Conservation (phyloP, 371 early-diverging fungal genomes). For the Zychaea mexicana region DNA sequence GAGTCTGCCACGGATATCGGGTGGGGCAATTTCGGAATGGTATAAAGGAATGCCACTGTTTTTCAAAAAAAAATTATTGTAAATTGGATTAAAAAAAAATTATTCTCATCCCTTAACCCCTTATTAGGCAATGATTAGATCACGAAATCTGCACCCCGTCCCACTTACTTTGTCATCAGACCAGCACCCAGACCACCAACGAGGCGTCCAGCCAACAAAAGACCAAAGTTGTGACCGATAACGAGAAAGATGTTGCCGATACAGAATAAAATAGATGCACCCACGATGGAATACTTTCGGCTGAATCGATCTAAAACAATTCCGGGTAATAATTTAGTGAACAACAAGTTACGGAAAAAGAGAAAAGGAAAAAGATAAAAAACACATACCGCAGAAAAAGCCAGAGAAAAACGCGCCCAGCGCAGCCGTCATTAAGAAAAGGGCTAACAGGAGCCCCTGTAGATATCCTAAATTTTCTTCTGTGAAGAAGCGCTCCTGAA, state of each 20-base stretch:
- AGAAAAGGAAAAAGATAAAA: neutral
- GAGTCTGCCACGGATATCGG: slow-evolving; percentile 58
- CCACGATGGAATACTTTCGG: slow-evolving; percentile 41
- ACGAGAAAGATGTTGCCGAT: slow-evolving; percentile 49
- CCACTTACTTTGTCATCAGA: slow-evolving; percentile 31
- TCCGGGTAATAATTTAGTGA: too few relatives aligned
- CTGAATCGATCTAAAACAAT: slow-evolving; percentile 36
- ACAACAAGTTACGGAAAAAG: neutral
- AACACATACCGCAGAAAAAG: slow-evolving; percentile 36
- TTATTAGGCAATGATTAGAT: neutral
- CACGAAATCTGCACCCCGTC: neutral
- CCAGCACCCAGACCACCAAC: slow-evolving; percentile 50
- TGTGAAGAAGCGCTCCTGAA: slow-evolving; percentile 19
- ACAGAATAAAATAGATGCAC: slow-evolving; percentile 37
- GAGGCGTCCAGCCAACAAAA: slow-evolving; percentile 41
- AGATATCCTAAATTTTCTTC: slow-evolving; percentile 17
- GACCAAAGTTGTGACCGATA: slow-evolving; percentile 44
- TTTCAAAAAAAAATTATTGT: neutral
- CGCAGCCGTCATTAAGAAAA: slow-evolving; percentile 48
- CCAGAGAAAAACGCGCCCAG: slow-evolving; percentile 48
- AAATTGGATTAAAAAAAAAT: slow-evolving; percentile 6
- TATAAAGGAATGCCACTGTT: slow-evolving; percentile 23
- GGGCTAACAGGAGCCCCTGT: slow-evolving; percentile 34
- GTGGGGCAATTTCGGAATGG: slow-evolving; percentile 74
- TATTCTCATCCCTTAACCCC: neutral